Evolutionary conservation across 495 filamentous ascomycete species (phyloP), one percentile per base, ranked within the genome.

Genomic region (Jackrogersella multiformis): DNA sequence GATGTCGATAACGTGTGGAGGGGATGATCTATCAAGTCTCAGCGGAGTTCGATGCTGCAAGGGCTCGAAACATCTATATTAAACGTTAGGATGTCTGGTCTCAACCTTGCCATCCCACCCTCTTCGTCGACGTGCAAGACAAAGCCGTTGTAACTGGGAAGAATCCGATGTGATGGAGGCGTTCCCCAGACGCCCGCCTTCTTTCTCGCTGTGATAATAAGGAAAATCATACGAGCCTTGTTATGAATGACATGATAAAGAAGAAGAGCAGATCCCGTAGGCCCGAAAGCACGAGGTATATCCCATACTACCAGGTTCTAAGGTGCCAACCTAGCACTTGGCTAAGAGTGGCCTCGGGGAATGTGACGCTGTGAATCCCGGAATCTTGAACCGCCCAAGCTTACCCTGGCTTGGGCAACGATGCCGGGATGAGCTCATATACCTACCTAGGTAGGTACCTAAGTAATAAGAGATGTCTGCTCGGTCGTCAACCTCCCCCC

Each of bases 41-140:
- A 51, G 57, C 44, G 32, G 18, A 54, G 30, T 21, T 56, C 32
- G 56, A 46, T 53, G 62, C 67, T 70, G 67, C 67, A 70, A 70
- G 61, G 67, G 61, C 66, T 64, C 66, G 67, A 70, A 61, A 70
- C 67, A 62, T 55, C n/a, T 62, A 61, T 61, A 69, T 65, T 51
- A 66, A 36, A 62, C 45, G 56, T 65, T 56, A 30, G 54, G 61
- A 70, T 70, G 57, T 38, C 52, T 58, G 26, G 61, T 70, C 67
- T 70, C 57, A 70, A 66, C 61, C 52, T 62, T 66, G 52, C 61
- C 38, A 65, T 66, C 56, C 51, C 49, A 54, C 41, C 55, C 60
- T 62, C 52, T 58, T 48, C 26, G 16, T 39, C n/a, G 49, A 56
- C 38, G 56, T 44, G 55, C 49, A 69, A 69, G 66, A 64, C 61